A percentile compares a stretch with the other conserved stretches of the same genome.
These are phyloP conservation scores for Chlamydomonas incerta DNA, from an alignment of 139 green algal species.

Conservation along the genomic window DNA sequence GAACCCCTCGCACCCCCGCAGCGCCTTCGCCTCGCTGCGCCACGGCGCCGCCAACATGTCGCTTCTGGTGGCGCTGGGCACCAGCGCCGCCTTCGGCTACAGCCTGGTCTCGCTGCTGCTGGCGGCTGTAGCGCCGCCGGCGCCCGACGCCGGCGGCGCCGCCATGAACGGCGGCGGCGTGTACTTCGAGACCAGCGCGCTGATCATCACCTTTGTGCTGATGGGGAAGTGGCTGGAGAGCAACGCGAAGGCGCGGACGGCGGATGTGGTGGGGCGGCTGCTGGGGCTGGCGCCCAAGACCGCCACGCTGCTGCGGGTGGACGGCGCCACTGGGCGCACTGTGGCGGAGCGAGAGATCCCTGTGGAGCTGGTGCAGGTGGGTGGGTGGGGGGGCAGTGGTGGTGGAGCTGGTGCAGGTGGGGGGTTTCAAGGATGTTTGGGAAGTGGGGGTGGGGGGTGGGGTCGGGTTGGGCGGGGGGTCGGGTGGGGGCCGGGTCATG, in stretches of 20 bases:
- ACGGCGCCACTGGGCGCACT: conserved; percentile 50
- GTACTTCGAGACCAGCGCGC: conserved; percentile 93
- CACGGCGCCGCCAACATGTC: conserved; percentile 84
- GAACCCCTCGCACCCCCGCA: not conserved
- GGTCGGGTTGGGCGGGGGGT: not conserved
- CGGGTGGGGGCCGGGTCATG: too few species aligned
- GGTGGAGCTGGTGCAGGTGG: conserved; percentile 83
- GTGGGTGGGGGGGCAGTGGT: conserved; percentile 61
- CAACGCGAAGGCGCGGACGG: conserved; percentile 54
- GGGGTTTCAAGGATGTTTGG: too few species aligned
- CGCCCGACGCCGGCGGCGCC: too few species aligned
- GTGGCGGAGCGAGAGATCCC: conserved; percentile 80
- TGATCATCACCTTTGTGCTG: conserved; percentile 97
- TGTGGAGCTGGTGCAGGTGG: conserved; percentile 82
- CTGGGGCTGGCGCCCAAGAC: conserved; percentile 81
- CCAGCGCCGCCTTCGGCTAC: conserved; percentile 92
- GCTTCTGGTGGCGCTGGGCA: conserved; percentile 95
- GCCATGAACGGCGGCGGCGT: conserved; percentile 42
- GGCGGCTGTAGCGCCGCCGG: not conserved
- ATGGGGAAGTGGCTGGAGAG: conserved; percentile 72
- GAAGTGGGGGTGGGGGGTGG: not conserved
- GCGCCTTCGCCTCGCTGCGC: conserved; percentile 50
- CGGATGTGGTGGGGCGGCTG: conserved; percentile 86
- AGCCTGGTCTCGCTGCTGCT: conserved; percentile 69
- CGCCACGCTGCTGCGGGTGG: conserved; percentile 80